Evolutionary conservation across 306 rosid genomes (phyloP), one percentile per base, ranked within the genome.

Genomic region (Pachyrhizus erosus): DNA sequence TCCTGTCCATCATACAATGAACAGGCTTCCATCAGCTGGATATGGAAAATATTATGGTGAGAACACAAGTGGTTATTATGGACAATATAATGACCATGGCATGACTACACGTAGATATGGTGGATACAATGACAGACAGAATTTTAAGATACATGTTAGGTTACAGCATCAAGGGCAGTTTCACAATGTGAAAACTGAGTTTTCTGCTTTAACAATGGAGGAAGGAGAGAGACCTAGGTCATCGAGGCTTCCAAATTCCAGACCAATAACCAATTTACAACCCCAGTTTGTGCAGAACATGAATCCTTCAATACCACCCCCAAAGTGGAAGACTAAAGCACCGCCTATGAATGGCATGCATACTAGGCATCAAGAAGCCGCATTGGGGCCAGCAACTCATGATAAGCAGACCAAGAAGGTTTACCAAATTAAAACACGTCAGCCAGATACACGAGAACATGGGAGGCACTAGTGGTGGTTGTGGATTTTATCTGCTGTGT

Each of bases 241-340:
- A 18, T 73, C 57, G 0, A 80, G 82, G 68, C 45, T 33, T 64
- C 86, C 87, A 64, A 88, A 78, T 34, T 61, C 74, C 24, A 87
- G 90, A 76, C 69, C 82, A 42, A 58, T 85, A 26, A 20, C 87
- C 71, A 78, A 90, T 71, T 68, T 66, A 80, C 80, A 77, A 75
- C 83, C 78, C 21, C 87, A 55, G 55, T 75, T 70, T 83, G 29
- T 68, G 84, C 91, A 84, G 78, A 84, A 75, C 79, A 72, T 10
- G 17, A 82, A 82, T 23, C 94, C 90, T 88, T 90, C 92, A 24
- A 37, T 54, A n/a, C 91, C 94, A 10, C 87, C 94, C 46, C 84
- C 91, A 57, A 91, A 88, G 76, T 92, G 97, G 96, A 85, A 89
- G 67, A 87, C 73, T 70, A 92, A 84, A 77, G 84, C 76, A 48